Base-by-base conservation (phyloP, 2,329 filamentous ascomycete species). In the Ilyonectria mors-panacis region DNA sequence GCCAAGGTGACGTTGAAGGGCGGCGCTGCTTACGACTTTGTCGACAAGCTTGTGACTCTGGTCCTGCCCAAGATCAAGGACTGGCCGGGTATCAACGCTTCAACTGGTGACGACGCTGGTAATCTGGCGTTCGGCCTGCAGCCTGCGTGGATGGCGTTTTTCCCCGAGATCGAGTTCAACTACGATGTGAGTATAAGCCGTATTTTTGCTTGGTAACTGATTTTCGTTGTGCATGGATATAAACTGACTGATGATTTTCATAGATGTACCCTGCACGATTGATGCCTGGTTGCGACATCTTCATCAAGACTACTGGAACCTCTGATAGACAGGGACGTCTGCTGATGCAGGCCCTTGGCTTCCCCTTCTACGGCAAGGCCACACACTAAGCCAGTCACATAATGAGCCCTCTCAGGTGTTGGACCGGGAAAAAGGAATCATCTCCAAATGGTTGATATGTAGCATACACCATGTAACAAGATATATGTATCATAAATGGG, bases 41-140 rank as follows among this genome's bases (percentile, higher is more conserved):
- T 99, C 50, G 93, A 95, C 77, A 97, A 97, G 84, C 85, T 94
- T 73, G 86, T 98, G 62, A 94, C 97, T 78, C 85, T 98, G 9
- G 95, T 99, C 6, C 87, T 98, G 78, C 96, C 96, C 44, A 93
- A 91, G 78, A 97, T 99, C 82, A 99, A 98, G 86, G 96, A 99
- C 75, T 99, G 94, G 93, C 89, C 89, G 63, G 96, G 96, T 21
- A 77, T 90, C 63, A 78, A 82, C 72, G 86, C 81, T 66, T 80
- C 76, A 48, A 93, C 93, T 44, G 96, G 96, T 77, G 96, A 99
- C 80, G 91, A 90, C 77, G 92, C 92, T 68, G 96, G 96, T 42
- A 98, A 98, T 80, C 87, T 99, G 73, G 87, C 87, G 10, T 95
- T 95, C 80, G 96, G 96, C 73, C 86, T 99, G 75, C 87, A 87